Percentiles rank a stretch among this genome's conserved stretches.
phyloP scores from a whole-genome alignment of 139 green algal species.

The Coelastrella sp. region DNA sequence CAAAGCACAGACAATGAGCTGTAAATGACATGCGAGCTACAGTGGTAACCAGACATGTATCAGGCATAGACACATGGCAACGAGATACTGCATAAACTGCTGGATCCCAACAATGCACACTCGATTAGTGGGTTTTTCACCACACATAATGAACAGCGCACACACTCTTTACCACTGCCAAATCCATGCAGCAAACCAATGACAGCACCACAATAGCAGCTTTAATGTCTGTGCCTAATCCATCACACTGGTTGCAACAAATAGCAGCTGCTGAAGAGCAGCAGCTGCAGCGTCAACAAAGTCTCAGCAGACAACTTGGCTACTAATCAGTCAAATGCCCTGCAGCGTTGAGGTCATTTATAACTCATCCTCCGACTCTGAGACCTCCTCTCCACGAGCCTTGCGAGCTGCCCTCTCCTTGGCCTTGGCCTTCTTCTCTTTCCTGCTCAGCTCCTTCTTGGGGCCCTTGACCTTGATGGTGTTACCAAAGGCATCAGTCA shows the following conservation, averaged over 20 bases:
- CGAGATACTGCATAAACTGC: neutral
- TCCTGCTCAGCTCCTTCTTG: constrained; percentile 92
- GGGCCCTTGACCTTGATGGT: constrained; percentile 88
- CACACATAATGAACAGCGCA: neutral
- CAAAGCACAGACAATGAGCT: neutral
- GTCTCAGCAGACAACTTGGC: neutral
- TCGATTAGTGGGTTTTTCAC: neutral
- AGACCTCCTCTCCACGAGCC: constrained; percentile 84
- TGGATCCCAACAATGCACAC: neutral
- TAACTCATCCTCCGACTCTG: constrained; percentile 74
- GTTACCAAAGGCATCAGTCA: constrained; percentile 90
- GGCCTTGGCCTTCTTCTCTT: constrained; percentile 88
- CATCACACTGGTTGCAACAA: neutral
- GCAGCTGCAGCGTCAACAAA: constrained; percentile 1
- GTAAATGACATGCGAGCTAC: neutral
- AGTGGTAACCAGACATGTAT: neutral
- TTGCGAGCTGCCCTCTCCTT: constrained; percentile 74
- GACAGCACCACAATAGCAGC: neutral
- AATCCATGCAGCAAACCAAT: neutral
- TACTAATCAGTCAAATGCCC: neutral
- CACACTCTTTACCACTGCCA: neutral
- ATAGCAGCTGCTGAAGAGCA: neutral
- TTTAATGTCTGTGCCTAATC: neutral
- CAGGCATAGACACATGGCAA: neutral
- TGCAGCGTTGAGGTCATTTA: constrained; percentile 8